A percentile compares a stretch with the other conserved stretches of the same genome.
These are phyloP conservation scores for Xylaria intraflava DNA, from an alignment of 495 filamentous ascomycete species.

Conservation along the genomic window DNA sequence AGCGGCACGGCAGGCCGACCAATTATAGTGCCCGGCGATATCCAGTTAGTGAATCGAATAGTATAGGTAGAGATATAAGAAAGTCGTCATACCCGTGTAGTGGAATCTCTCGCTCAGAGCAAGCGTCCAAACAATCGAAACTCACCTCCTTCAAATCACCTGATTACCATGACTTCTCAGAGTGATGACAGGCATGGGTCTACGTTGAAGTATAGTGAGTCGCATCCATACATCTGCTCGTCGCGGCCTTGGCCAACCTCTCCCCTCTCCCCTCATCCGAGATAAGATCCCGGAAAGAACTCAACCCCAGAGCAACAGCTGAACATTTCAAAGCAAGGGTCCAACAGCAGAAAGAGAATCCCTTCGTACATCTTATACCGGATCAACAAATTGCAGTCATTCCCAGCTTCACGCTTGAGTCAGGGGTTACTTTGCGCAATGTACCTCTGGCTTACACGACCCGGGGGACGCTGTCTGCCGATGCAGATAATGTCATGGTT, in stretches of 20 bases:
- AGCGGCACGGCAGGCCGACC: no score
- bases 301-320: constrained; percentile 29
- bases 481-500: constrained; percentile 84
- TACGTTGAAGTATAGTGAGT: constrained; percentile 38
- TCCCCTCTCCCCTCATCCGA: neutral
- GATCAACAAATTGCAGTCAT: constrained; percentile 80
- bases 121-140: neutral
- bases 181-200: neutral
- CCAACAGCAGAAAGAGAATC: constrained; percentile 76
- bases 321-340: constrained; percentile 56
- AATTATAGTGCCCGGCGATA: no score
- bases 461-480: constrained; percentile 65
- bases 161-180: constrained; percentile 13
- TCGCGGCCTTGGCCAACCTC: neutral
- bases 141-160: neutral
- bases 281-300: no score
- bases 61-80: no score
- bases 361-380: constrained; percentile 77
- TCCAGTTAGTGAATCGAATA: no score
- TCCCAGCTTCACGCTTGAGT: constrained; percentile 88
- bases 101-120: no score
- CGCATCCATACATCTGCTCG: neutral
- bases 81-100: no score
- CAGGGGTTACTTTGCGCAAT: constrained; percentile 77
- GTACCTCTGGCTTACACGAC: constrained; percentile 92